These are phyloP conservation scores for Chaetomium olivaceum DNA, from an alignment of 2,329 filamentous ascomycete species.

Conservation along the genomic window DNA sequence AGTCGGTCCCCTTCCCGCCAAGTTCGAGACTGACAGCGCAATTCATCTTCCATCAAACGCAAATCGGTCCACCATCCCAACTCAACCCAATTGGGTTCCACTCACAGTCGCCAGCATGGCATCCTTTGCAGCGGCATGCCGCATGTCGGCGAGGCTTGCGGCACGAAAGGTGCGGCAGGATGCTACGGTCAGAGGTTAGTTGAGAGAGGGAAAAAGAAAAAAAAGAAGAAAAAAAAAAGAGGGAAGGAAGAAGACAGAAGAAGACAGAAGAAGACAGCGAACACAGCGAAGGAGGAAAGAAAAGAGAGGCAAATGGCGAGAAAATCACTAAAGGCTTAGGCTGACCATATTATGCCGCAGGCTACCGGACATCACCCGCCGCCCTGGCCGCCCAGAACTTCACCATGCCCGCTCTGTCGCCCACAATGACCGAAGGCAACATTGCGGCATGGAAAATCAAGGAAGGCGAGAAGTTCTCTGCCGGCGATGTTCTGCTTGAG, in stretches of 20 bases:
- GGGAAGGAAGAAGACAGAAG: neutral
- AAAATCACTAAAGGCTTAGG: neutral
- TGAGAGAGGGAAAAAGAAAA: neutral
- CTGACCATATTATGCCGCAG: constrained; percentile 43
- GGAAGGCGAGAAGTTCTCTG: constrained; percentile 78
- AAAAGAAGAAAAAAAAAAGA: neutral
- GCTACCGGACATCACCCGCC: constrained; percentile 62
- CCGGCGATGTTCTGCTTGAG: constrained; percentile 84
- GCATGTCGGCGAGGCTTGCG: constrained; percentile 62
- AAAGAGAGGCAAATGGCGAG: neutral
- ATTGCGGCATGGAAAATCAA: constrained; percentile 84
- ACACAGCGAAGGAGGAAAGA: neutral
- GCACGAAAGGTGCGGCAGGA: constrained; percentile 55
- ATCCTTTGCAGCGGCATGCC: constrained; percentile 64
- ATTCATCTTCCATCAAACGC: constrained; percentile 12
- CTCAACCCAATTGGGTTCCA: constrained; percentile 24
- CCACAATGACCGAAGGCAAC: constrained; percentile 92
- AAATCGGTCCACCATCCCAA: constrained; percentile 16
- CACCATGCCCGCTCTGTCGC: constrained; percentile 86
- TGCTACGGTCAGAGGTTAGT: constrained; percentile 58
- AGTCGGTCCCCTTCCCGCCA: constrained; percentile 15
- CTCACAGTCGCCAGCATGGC: constrained; percentile 54
- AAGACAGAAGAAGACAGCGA: neutral
- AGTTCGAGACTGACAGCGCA: constrained; percentile 6
- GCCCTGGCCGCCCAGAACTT: constrained; percentile 79